Evolutionary conservation across 257 asterid species (phyloP), one percentile per base, ranked within the genome.

Genomic region (Forsythia suspensa): DNA sequence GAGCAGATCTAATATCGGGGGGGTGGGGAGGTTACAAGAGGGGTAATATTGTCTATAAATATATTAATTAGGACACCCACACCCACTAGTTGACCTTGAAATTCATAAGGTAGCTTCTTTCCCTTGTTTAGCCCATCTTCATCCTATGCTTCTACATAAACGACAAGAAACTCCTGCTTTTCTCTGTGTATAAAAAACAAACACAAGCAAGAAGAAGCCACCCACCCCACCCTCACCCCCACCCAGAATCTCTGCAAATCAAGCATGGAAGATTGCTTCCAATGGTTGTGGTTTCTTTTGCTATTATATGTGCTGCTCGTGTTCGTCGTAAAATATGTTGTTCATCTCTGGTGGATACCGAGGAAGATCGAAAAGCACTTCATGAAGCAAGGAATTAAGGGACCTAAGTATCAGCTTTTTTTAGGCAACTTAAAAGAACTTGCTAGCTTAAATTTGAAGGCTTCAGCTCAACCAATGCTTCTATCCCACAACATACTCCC

Each of bases 401-500:
- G 98, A 8, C 99, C 98, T 3, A 87, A 84, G 41, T 93, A 95
- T 20, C 88, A 83, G 68, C 88, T 93, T 77, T 80, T n/a, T 71
- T 65, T 92, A 69, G 99, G 98, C 13, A 95, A 92, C 79, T 79
- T 95, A n/a, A 93, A 89, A 84, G 99, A 95, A 79, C 82, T 95
- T 52, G 89, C 88, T 1, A 85, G 84, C 84, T 86, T 95, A 41
- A 87, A 85, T 63, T 61, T 86, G 77, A 84, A 34, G 24, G 95
- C 93, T 74, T 86, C 98, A 3, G 74, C 94, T 70, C 94, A 87
- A 59, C 43, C 94, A 6, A 86, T 95, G 90, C 85, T 92, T 71
- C 86, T 80, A 69, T 87, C 98, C 3, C 99, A 95, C 87, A 90
- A 93, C 83, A 90, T 95, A 15, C 97, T 95, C n/a, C 98, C 97